Evolutionary conservation across 345 rosid species (phyloP).

Genomic region (Rhizophora apiculata): DNA sequence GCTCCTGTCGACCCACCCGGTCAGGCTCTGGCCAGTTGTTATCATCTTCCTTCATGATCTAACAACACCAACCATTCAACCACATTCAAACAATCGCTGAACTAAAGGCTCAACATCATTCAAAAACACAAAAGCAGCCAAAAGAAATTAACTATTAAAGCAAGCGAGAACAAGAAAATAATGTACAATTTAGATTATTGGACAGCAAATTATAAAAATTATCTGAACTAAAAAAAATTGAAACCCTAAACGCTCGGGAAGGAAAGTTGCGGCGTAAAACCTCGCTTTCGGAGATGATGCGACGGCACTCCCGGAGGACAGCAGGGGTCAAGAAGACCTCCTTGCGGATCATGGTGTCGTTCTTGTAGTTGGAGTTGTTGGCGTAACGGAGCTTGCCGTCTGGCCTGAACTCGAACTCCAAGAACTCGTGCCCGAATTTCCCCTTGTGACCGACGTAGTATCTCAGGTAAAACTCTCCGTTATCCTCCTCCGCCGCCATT

Average conservation of each 20-base stretch:
- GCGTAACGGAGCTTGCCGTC: conserved; percentile 99
- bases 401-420: conserved; percentile 96
- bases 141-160: background rate
- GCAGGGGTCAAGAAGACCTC: conserved; percentile 96
- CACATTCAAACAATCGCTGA: background rate
- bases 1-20: conserved; percentile 93
- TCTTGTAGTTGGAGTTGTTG: conserved; percentile 97
- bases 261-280: conserved; percentile 21
- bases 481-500: conserved; percentile 63
- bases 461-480: conserved; percentile 78
- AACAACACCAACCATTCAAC: conserved; percentile 3
- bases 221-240: background rate
- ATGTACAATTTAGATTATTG: no score
- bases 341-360: conserved; percentile 98
- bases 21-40: conserved; percentile 98
- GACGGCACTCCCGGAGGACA: conserved; percentile 89
- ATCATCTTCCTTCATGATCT: conserved; percentile 99
- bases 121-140: background rate
- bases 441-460: conserved; percentile 99
- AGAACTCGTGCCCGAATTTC: conserved; percentile 95
- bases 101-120: background rate
- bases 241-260: conserved; percentile 14
- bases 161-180: background rate
- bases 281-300: conserved; percentile 97
- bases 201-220: no score